Evolutionary conservation across 2,329 filamentous ascomycete species (phyloP).

Genomic region (Monilinia polystroma): DNA sequence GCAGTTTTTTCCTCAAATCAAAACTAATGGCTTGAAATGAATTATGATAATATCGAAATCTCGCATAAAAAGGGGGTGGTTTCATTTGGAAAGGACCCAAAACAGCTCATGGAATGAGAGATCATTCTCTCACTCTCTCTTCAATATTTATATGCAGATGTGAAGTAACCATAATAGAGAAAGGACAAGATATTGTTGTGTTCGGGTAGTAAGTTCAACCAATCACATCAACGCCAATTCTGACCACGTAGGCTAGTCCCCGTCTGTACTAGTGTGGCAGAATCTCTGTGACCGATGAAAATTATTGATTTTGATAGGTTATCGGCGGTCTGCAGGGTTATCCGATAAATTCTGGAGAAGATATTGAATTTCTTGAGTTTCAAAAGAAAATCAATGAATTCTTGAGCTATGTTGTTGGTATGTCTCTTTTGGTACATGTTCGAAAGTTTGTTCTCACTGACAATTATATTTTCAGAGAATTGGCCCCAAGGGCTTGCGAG

Average conservation of each 20-base stretch:
- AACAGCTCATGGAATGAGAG: background rate
- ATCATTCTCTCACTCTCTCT: background rate
- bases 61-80: constrained; percentile 2
- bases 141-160: background rate
- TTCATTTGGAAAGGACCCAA: background rate
- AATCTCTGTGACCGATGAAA: background rate
- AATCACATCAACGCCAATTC: constrained; percentile 21
- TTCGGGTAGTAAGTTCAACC: background rate
- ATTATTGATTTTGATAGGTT: constrained; percentile 6
- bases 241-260: background rate
- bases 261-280: background rate
- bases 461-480: constrained; percentile 22
- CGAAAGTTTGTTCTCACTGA: background rate
- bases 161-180: too few species aligned
- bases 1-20: too few species aligned
- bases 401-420: constrained; percentile 23
- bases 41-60: background rate
- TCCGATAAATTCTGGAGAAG: constrained; percentile 18
- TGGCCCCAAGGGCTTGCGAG: constrained; percentile 37
- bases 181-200: too few species aligned
- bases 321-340: background rate
- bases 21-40: too few species aligned
- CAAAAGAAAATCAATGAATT: constrained; percentile 18
- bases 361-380: constrained; percentile 3
- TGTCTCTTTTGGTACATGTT: background rate